Base-by-base conservation (phyloP, 768 basidiomycete genomes). In the Holtermannia corniformis region DNA sequence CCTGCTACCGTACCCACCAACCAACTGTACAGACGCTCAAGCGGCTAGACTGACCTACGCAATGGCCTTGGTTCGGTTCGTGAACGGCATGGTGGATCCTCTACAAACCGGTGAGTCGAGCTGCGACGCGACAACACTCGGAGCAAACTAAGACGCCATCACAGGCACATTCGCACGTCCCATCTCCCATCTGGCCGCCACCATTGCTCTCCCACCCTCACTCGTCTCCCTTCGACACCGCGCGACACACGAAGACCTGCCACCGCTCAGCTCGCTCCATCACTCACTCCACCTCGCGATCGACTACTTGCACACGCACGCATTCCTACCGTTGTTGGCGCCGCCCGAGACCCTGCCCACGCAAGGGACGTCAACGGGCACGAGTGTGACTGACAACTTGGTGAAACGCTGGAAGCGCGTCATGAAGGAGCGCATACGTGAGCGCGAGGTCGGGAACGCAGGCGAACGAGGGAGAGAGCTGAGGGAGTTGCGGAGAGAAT, bases 1-100 rank as follows among this genome's bases (percentile, higher is more conserved):
- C 27, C 52, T 70, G 41, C 47, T 64, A n/a, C 57, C 71, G 19
- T 41, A 53, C 44, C 53, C 63, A 24, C 58, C 59, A 22, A 13
- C 3, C 22, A 3, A 37, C 16, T 26, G 51, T 0, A 50, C 48
- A 20, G 58, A 63, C 1, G 26, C 51, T 3, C 55, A 62, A 41
- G 72, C 76, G 47, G 71, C 87, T 50, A 80, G 92, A 19, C 84
- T 91, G 62, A 80, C 79, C 55, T 90, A 88, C 70, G 82, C 87
- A 7, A 76, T 84, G 22, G 82, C 89, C 1, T 76, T 95, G 54
- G 84, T 92, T 54, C 77, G 93, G 26, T 81, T 97, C 59, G 87
- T 97, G 59, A 99, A 97, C 62, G 87, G 90, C 1, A 78, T 97
- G 32, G 93, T 96, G 5, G 95, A 99, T 64, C 90, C 92, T 13